Percentiles rank a stretch among this genome's conserved stretches.
These are phyloP conservation scores for Dichotomocladium elegans DNA, from an alignment of 371 early-diverging fungal species.

Conservation along the genomic window DNA sequence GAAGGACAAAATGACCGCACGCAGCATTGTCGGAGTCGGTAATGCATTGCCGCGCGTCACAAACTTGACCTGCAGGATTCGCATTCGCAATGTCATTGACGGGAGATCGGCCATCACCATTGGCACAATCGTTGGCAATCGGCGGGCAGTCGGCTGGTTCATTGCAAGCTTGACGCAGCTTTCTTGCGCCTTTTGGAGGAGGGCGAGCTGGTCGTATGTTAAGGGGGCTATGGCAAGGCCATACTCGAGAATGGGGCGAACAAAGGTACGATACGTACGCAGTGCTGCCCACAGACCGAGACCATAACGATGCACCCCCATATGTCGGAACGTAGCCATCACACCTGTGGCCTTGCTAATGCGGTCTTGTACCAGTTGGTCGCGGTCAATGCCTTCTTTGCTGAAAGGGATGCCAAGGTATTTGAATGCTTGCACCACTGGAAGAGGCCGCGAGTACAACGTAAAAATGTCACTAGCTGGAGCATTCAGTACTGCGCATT, in stretches of 20 bases:
- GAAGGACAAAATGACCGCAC: no score
- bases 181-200: not conserved
- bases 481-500: conserved; percentile 8
- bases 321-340: not conserved
- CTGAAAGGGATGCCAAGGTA: conserved; percentile 9
- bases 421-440: not conserved
- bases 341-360: not conserved
- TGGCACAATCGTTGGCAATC: not conserved
- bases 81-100: not conserved
- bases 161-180: not conserved
- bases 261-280: conserved; percentile 5
- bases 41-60: not conserved
- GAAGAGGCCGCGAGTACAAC: not conserved
- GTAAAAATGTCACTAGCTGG: not conserved
- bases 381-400: not conserved
- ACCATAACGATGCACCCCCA: not conserved
- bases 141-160: not conserved
- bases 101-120: not conserved
- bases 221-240: conserved; percentile 10
- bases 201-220: not conserved
- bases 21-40: not conserved
- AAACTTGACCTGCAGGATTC: conserved; percentile 1
- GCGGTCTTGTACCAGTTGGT: not conserved
- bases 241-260: conserved; percentile 17
- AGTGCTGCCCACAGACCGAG: conserved; percentile 1